Conservation (phyloP, 2,329 filamentous ascomycete genomes). For the Paraconiothyrium sp. region DNA sequence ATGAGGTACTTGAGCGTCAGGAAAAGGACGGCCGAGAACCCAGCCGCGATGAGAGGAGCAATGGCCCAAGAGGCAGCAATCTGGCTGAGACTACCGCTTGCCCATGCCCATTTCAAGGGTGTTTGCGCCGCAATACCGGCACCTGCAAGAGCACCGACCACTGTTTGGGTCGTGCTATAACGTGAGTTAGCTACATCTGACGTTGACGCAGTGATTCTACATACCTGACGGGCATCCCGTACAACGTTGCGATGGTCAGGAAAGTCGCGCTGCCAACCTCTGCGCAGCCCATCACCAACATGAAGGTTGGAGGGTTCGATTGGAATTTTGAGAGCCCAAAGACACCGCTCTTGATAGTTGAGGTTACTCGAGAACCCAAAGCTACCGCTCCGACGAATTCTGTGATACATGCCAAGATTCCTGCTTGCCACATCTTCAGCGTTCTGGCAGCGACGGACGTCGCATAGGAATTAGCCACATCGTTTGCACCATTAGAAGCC, state of each 20-base stretch:
- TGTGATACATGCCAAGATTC: conserved; percentile 57
- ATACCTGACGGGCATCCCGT: conserved; percentile 63
- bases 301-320: conserved; percentile 60
- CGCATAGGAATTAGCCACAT: conserved; percentile 64
- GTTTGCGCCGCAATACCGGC: conserved; percentile 61
- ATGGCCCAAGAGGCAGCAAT: conserved; percentile 57
- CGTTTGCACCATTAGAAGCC: conserved; percentile 53
- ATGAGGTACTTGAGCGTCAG: conserved; percentile 59
- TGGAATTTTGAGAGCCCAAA: conserved; percentile 59
- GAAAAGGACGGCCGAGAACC: conserved; percentile 59
- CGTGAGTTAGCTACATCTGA: not conserved
- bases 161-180: conserved; percentile 64
- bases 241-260: conserved; percentile 64
- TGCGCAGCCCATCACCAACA: conserved; percentile 66
- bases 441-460: conserved; percentile 56
- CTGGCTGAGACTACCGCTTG: conserved; percentile 23
- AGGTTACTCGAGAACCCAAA: conserved; percentile 62
- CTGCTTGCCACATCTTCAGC: conserved; percentile 60
- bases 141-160: conserved; percentile 66
- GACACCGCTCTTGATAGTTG: conserved; percentile 68
- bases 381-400: conserved; percentile 62
- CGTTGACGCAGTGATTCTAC: not conserved
- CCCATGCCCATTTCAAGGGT: conserved; percentile 24
- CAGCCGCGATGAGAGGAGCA: conserved; percentile 57
- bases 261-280: conserved; percentile 62